Conservation (phyloP, 23 red algal species). For the Chondrus crispus region DNA sequence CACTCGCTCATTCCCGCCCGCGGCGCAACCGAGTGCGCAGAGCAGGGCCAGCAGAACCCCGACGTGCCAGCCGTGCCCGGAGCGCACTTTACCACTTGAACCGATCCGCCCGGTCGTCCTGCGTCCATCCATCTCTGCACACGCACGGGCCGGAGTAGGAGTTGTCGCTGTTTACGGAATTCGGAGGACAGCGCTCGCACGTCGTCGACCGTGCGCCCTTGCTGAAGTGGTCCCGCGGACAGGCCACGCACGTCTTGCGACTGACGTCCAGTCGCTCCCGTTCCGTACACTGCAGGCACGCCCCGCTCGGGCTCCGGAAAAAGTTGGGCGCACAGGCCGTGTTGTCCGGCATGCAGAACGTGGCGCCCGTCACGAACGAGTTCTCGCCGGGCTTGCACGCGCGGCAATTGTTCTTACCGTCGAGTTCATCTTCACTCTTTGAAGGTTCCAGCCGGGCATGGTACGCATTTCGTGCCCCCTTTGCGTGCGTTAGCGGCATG, state of each 20-base stretch:
- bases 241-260: neutral
- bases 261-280: neutral
- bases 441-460: neutral
- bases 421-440: too few relatives aligned
- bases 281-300: neutral
- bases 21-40: neutral
- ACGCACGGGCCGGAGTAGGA: neutral
- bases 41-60: neutral
- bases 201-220: neutral
- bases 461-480: neutral
- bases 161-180: neutral
- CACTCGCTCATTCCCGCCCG: neutral
- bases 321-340: neutral
- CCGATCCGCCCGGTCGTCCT: too few relatives aligned
- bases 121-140: neutral
- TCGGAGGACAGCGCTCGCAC: neutral
- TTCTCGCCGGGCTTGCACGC: neutral
- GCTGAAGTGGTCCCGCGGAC: neutral
- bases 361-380: neutral
- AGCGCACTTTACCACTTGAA: neutral
- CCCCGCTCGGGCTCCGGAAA: neutral
- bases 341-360: neutral
- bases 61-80: neutral
- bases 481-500: neutral
- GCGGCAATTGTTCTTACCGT: neutral